Percentiles rank a stretch among this genome's conserved stretches.
Evolutionary conservation across 78 protist species (phyloP).

Genomic region (Guillardia theta): DNA sequence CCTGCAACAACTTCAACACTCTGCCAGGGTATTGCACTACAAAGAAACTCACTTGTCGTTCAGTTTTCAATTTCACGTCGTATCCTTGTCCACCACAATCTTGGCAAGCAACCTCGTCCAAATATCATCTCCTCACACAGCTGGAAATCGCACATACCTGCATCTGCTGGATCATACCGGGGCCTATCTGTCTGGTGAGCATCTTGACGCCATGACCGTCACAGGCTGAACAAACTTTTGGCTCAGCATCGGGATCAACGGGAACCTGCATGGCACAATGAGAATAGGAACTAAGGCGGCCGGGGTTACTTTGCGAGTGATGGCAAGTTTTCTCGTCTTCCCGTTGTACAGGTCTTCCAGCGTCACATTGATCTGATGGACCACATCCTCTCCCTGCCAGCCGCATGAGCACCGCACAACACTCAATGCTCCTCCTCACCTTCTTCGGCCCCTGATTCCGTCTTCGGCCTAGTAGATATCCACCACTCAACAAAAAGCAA

Average conservation of each 20-base stretch:
- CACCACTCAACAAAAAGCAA: too few species aligned
- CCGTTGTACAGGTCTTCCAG: conserved; percentile 96
- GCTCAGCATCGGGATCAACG: neutral
- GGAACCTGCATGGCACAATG: neutral
- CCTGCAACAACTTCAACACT: conserved; percentile 76
- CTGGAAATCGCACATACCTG: neutral
- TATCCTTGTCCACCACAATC: conserved; percentile 56
- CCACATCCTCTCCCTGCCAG: conserved; percentile 64
- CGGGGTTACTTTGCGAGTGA: conserved; percentile 66
- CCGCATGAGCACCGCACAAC: too few species aligned
- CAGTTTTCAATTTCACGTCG: conserved; percentile 79
- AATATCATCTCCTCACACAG: neutral
- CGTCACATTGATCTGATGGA: conserved; percentile 65
- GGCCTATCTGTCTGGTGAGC: neutral
- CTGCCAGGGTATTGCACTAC: too few species aligned
- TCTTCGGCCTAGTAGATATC: too few species aligned
- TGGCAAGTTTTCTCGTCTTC: conserved; percentile 76
- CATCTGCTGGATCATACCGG: conserved; percentile 38
- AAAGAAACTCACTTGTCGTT: conserved; percentile 57
- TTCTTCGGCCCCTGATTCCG: too few species aligned
- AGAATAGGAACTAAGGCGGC: too few species aligned
- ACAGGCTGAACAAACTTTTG: neutral
- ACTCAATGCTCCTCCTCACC: too few species aligned
- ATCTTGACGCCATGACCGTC: neutral
- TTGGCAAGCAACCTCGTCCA: neutral